Evolutionary conservation across 2,329 filamentous ascomycete genomes (phyloP), one percentile per base, ranked within the genome.

Genomic region (Cercospora zeae-maydis): DNA sequence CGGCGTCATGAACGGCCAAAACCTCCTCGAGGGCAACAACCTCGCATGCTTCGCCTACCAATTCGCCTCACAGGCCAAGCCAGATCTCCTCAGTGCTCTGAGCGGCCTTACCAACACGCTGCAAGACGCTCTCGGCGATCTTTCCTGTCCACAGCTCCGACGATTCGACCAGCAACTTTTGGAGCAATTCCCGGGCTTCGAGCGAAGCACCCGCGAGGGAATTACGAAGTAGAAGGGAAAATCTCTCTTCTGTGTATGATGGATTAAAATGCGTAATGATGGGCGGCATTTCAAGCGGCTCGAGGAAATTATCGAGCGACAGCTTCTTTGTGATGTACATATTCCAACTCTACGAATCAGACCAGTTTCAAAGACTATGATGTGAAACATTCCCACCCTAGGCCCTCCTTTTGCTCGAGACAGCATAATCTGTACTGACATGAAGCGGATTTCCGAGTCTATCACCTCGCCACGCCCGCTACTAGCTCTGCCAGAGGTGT

Each of bases 1-100:
- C 10, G 78, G 78, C 30, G 69, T 83, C 1, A 77, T 79, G 62
- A 82, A 81, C 66, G 39, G 58, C 21, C 52, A 61, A 11, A 66
- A 64, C 45, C 61, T 72, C 7, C 53, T 68, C 37, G 42, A 71
- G 21, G 75, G 73, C 8, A 75, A 78, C 69, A 76, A 76, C 61
- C 70, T 77, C 6, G 67, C 73, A 2, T 78, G 76, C 63, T 75
- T 78, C 62, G 71, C 70, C 3, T 72, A 76, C 49, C 63, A 77
- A 54, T 39, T 75, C 19, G 66, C 75, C 53, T 71, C 74, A 59
- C 75, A 76, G 4, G 72, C 73, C 58, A 64, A 72, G 53, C 73
- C 75, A 11, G 30, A 49, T 53, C 52, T 68, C 16, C 31, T 47
- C 14, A 30, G 57, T 51, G 57, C 54, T 45, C 59, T 66, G 7